Percentiles rank a stretch among this genome's conserved stretches.
phyloP scores from a whole-genome alignment of 805 yeast species.

The Candida broadrunensis region DNA sequence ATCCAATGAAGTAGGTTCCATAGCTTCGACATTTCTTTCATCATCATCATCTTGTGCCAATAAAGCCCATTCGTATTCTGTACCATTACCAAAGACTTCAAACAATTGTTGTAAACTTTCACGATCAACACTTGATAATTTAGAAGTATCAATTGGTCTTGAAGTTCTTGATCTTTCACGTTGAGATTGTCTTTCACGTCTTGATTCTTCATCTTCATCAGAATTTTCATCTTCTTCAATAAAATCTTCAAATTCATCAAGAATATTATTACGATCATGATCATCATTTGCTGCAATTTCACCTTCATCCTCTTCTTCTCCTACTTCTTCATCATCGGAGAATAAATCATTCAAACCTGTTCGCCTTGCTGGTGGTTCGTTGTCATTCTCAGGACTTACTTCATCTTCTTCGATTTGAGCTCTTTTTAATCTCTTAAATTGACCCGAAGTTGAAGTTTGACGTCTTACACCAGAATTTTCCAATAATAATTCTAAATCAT shows the following conservation, averaged over 20 bases:
- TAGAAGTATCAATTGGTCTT: conserved; percentile 53
- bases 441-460: conserved; percentile 30
- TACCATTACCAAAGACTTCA: conserved; percentile 96
- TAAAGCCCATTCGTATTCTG: conserved; percentile 96
- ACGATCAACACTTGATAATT: conserved; percentile 67
- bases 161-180: conserved; percentile 29
- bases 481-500: conserved; percentile 86
- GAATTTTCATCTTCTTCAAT: conserved; percentile 96
- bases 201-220: conserved; percentile 68
- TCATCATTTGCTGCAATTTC: conserved; percentile 23
- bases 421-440: conserved; percentile 81
- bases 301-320: conserved; percentile 29
- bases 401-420: conserved; percentile 44
- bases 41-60: conserved; percentile 78
- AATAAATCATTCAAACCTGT: conserved; percentile 64
- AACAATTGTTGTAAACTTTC: conserved; percentile 90
- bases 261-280: conserved; percentile 28
- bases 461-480: conserved; percentile 84
- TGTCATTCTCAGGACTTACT: conserved; percentile 1
- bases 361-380: conserved; percentile 6
- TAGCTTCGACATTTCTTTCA: conserved; percentile 50
- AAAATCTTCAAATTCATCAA: conserved; percentile 93
- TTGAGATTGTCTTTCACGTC: conserved; percentile 26
- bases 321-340: conserved; percentile 46
- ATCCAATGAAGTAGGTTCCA: conserved; percentile 61